Conservation (phyloP, 2,329 filamentous ascomycete genomes). For the Hymenoscyphus linearis region DNA sequence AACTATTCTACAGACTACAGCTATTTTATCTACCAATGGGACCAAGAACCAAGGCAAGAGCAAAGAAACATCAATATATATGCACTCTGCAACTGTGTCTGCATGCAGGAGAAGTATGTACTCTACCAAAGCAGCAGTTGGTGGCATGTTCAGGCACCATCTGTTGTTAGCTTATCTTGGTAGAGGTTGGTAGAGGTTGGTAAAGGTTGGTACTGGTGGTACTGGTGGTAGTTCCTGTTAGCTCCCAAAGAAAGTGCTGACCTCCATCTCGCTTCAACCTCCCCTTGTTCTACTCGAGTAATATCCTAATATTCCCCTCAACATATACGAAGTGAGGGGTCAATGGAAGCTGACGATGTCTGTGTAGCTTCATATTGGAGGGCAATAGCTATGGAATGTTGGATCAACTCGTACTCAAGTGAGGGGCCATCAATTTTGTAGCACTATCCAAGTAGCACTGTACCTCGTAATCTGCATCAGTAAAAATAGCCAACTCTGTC, state of each 20-base stretch:
- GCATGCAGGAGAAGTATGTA: neutral
- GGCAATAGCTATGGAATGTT: neutral
- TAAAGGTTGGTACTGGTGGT: no score
- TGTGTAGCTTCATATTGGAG: neutral
- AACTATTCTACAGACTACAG: neutral
- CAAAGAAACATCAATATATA: neutral
- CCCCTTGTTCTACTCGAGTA: neutral
- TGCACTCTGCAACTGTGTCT: neutral
- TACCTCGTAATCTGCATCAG: neutral
- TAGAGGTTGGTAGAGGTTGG: no score
- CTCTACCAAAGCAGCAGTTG: neutral
- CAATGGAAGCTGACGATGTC: neutral
- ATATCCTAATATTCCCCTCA: neutral
- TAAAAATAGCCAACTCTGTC: no score
- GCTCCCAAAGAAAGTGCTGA: neutral
- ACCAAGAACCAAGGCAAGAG: neutral
- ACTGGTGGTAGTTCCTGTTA: no score
- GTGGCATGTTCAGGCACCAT: no score
- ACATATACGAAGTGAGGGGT: neutral
- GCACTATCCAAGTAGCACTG: neutral
- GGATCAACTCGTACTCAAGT: neutral
- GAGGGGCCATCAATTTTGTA: neutral
- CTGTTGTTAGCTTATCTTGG: neutral
- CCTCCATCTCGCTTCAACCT: neutral
- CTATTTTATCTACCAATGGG: neutral